Evolutionary conservation across 2,329 filamentous ascomycete species (phyloP).

Genomic region (Coniella vitis): DNA sequence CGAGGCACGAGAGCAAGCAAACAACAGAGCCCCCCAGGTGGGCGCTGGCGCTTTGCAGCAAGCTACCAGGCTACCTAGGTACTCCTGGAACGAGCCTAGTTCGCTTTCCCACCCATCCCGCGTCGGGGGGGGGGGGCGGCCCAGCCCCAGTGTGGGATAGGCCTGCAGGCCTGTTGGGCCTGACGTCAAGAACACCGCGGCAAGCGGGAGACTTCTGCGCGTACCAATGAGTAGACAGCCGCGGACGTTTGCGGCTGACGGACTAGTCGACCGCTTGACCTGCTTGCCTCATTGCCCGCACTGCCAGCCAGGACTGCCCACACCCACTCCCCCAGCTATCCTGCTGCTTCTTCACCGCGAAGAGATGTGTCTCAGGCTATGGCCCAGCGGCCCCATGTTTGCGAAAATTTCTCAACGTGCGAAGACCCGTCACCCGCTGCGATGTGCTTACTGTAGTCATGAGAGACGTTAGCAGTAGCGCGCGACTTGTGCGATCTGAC

Average conservation of each 20-base stretch:
- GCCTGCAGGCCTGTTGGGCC: background rate
- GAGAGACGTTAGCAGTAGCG: too few relatives aligned
- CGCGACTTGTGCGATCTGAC: too few relatives aligned
- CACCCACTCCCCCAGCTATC: too few relatives aligned
- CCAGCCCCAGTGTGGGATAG: background rate
- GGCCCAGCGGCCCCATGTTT: background rate
- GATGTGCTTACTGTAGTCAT: too few relatives aligned
- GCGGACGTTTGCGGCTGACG: conserved; percentile 1
- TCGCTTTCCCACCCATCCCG: background rate
- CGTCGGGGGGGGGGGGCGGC: background rate
- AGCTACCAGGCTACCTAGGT: too few relatives aligned
- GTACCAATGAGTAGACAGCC: background rate
- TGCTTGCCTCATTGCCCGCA: background rate
- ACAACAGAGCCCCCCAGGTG: background rate
- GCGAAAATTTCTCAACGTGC: too few relatives aligned
- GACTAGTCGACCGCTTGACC: background rate
- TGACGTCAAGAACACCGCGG: conserved; percentile 1
- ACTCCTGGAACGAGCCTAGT: background rate
- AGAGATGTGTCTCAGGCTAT: conserved; percentile 9
- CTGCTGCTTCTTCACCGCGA: background rate
- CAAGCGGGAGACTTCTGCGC: background rate
- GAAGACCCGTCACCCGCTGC: too few relatives aligned
- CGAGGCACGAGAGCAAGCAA: background rate
- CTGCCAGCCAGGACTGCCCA: background rate
- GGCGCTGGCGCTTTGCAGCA: too few relatives aligned